These are phyloP conservation scores for Durio zibethinus DNA, from an alignment of 345 rosid species.

Conservation along the genomic window DNA sequence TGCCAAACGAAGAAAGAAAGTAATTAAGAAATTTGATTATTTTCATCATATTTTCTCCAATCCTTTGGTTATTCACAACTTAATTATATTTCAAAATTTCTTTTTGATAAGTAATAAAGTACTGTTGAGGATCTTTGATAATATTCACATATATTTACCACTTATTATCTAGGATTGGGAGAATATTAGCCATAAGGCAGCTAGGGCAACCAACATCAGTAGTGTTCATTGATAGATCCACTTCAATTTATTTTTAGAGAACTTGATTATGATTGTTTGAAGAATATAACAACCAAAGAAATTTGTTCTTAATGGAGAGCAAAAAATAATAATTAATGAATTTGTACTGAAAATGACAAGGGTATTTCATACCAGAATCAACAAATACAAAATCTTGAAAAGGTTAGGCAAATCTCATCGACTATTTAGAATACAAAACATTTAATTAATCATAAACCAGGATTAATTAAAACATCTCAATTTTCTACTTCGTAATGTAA, in stretches of 20 bases:
- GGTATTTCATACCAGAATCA: conserved; percentile 12
- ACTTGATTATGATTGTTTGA: conserved; percentile 13
- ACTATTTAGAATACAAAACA: background rate
- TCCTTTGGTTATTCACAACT: too few species aligned
- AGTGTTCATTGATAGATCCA: conserved; percentile 27
- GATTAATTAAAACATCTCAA: background rate
- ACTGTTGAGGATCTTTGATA: background rate
- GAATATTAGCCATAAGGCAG: background rate
- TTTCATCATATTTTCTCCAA: too few species aligned
- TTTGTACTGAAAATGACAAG: background rate
- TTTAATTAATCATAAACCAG: background rate
- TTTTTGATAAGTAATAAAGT: background rate
- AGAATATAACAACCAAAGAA: conserved; percentile 24
- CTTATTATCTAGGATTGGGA: background rate
- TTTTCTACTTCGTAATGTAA: background rate
- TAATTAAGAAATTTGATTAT: too few species aligned
- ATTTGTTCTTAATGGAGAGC: conserved; percentile 20
- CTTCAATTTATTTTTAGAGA: background rate
- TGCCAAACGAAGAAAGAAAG: too few species aligned
- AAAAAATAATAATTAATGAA: background rate
- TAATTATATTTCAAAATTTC: too few species aligned
- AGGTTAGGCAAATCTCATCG: conserved; percentile 28
- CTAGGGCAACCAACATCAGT: conserved; percentile 7
- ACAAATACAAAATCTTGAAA: conserved; percentile 26
- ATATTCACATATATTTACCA: background rate